Evolutionary conservation across 208 protist species (phyloP), one percentile per base, ranked within the genome.

Genomic region (Ichthyophonus hoferi): DNA sequence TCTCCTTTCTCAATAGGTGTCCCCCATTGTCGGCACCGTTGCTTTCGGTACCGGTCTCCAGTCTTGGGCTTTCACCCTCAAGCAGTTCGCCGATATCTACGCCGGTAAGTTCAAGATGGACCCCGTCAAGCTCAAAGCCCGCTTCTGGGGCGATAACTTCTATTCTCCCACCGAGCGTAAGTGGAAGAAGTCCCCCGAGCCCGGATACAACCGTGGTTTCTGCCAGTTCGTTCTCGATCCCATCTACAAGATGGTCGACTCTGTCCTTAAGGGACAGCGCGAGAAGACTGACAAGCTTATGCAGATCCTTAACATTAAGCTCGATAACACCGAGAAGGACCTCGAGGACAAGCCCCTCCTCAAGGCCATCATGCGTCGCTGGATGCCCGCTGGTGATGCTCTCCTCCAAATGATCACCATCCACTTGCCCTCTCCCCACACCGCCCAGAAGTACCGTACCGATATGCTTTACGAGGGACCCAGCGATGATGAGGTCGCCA

Each of bases 101-200:
- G 89, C 95, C 34, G 90, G 90, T 39, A 99, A 99, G 94, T 99
- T 99, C 87, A 83, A 84, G 37, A 90, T 96, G 37, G 91, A 91
- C 37, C 40, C 42, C 37, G 90, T 93, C 0, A 97, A 96, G 89
- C 93, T 98, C 78, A 96, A 97, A 90, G 90, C 95, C 88, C 94
- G 95, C 78, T 96, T 99, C 7, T 99, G 98, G 98, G 98, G 98
- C 90, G 98, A 99, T 92, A 96, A 96, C 92, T 99, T 97, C 95
- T 99, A 98, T 92, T 96, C 99, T 91, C 90, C 96, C 39, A 91
- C 91, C 0, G 85, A 42, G n/a, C 98, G 97, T 93, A 97, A 98
- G 90, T 99, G 97, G 97, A 93, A 88, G 14, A 93, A 93, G 35
- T 67, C n/a, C 1, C 40, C 24, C 31, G 87, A 34, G 31, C 79